Conservation (phyloP, 2,329 filamentous ascomycete genomes). For the Fusarium guadeloupense region DNA sequence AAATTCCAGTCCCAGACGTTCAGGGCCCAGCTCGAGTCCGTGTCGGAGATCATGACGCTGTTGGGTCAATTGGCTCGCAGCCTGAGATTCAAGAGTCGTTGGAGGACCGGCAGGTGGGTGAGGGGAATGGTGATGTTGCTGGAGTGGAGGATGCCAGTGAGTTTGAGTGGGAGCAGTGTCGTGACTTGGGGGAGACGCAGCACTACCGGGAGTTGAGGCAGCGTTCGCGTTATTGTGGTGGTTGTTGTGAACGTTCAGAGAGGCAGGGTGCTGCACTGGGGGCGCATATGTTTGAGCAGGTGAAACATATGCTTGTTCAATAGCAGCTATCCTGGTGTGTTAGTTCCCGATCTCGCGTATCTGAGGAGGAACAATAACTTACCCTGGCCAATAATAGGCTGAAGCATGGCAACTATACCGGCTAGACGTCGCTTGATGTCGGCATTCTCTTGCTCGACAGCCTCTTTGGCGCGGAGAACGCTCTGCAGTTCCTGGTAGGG, state of each 20-base stretch:
- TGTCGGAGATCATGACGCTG: slow-evolving; percentile 62
- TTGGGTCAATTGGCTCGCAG: slow-evolving; percentile 51
- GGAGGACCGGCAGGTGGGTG: slow-evolving; percentile 2
- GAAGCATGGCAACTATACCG: slow-evolving; percentile 70
- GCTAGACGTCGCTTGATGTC: slow-evolving; percentile 77
- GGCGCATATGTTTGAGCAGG: slow-evolving; percentile 44
- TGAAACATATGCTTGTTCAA: slow-evolving; percentile 47
- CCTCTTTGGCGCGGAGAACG: slow-evolving; percentile 78
- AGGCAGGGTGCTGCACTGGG: slow-evolving; percentile 35
- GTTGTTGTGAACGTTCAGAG: slow-evolving; percentile 29
- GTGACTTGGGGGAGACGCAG: slow-evolving; percentile 38
- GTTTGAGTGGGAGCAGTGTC: slow-evolving; percentile 18
- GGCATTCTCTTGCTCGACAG: slow-evolving; percentile 79
- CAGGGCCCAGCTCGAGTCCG: slow-evolving; percentile 68
- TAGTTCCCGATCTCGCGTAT: neutral
- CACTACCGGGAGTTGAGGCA: slow-evolving; percentile 40
- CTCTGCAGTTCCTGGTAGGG: slow-evolving; percentile 85
- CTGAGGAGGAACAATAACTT: neutral
- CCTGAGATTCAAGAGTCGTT: slow-evolving; percentile 22
- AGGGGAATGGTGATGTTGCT: slow-evolving; percentile 21
- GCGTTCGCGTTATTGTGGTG: slow-evolving; percentile 40
- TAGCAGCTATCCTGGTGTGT: slow-evolving; percentile 31
- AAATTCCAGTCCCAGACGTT: slow-evolving; percentile 78
- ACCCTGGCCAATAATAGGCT: slow-evolving; percentile 61
- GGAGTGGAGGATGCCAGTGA: slow-evolving; percentile 33